These are phyloP conservation scores for Ganoderma leucocontextum DNA, from an alignment of 1,284 basidiomycete genomes.

Conservation along the genomic window DNA sequence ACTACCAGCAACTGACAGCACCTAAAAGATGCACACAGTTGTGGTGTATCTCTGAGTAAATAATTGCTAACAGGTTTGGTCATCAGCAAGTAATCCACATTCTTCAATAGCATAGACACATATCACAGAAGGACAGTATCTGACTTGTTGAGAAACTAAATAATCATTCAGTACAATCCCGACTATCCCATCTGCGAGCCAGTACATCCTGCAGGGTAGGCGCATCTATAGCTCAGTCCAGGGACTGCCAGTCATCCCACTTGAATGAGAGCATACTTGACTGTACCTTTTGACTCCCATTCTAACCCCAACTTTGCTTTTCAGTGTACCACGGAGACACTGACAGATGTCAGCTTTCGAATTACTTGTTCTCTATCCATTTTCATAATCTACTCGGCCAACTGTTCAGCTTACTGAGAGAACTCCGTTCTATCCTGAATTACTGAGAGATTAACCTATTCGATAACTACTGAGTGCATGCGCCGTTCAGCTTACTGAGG, in stretches of 20 bases:
- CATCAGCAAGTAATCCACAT: constrained; percentile 52
- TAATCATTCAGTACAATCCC: constrained; percentile 15
- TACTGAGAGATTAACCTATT: too few species aligned
- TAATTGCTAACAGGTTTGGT: constrained; percentile 48
- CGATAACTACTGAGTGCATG: too few species aligned
- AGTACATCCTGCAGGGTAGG: constrained; percentile 36
- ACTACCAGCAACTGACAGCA: constrained; percentile 45
- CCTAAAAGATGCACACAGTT: constrained; percentile 35
- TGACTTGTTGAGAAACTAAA: constrained; percentile 19
- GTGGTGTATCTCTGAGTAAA: constrained; percentile 43
- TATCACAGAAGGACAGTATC: constrained; percentile 31
- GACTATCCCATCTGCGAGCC: constrained; percentile 30
- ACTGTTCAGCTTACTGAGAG: too few species aligned
- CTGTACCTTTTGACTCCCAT: constrained; percentile 13
- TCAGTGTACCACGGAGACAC: constrained; percentile 9
- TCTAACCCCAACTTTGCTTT: constrained; percentile 2
- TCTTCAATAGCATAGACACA: constrained; percentile 38
- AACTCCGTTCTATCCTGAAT: too few species aligned
- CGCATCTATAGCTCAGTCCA: constrained; percentile 38
- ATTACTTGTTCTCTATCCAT: not conserved
- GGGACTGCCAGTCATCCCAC: constrained; percentile 29
- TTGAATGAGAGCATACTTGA: constrained; percentile 21
- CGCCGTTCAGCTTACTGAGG: too few species aligned
- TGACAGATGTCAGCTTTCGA: not conserved
- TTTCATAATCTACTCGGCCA: not conserved